These are phyloP conservation scores for Colletotrichum lentis DNA, from an alignment of 2,329 filamentous ascomycete genomes.

Conservation along the genomic window DNA sequence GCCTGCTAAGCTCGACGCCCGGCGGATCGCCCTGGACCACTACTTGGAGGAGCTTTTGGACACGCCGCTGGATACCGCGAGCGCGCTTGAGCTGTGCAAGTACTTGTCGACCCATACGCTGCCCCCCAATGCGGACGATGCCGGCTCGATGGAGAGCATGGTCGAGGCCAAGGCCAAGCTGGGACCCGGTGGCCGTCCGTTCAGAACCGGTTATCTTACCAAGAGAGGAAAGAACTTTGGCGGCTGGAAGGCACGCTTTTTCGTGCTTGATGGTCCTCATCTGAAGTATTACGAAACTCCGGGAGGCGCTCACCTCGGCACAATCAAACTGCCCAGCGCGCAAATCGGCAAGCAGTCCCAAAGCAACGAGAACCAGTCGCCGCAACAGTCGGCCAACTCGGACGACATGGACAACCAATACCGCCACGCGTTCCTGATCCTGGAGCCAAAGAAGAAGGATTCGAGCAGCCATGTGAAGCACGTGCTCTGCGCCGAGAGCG, in stretches of 20 bases:
- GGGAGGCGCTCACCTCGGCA: conserved; percentile 88
- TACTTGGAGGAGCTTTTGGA: conserved; percentile 90
- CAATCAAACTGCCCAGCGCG: conserved; percentile 88
- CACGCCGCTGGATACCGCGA: conserved; percentile 78
- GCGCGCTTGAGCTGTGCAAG: conserved; percentile 82
- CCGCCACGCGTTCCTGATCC: conserved; percentile 91
- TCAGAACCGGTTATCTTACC: conserved; percentile 89
- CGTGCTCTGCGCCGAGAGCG: conserved; percentile 94
- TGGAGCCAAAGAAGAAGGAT: conserved; percentile 97
- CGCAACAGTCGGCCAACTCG: conserved; percentile 60
- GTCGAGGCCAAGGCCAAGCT: conserved; percentile 52
- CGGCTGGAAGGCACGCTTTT: conserved; percentile 89
- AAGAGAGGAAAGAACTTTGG: conserved; percentile 99
- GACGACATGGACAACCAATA: conserved; percentile 94
- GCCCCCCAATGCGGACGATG: conserved; percentile 69
- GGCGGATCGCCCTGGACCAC: conserved; percentile 78
- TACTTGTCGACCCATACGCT: conserved; percentile 78
- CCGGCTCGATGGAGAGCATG: conserved; percentile 46
- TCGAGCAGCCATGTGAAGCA: conserved; percentile 87
- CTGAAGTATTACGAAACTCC: conserved; percentile 92
- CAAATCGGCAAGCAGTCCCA: conserved; percentile 94
- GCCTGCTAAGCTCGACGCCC: conserved; percentile 89
- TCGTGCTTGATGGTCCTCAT: conserved; percentile 66
- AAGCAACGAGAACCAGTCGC: conserved; percentile 67
- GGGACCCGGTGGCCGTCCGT: conserved; percentile 70